Base-by-base conservation (phyloP, 306 rosid genomes). In the Clitoria ternatea region DNA sequence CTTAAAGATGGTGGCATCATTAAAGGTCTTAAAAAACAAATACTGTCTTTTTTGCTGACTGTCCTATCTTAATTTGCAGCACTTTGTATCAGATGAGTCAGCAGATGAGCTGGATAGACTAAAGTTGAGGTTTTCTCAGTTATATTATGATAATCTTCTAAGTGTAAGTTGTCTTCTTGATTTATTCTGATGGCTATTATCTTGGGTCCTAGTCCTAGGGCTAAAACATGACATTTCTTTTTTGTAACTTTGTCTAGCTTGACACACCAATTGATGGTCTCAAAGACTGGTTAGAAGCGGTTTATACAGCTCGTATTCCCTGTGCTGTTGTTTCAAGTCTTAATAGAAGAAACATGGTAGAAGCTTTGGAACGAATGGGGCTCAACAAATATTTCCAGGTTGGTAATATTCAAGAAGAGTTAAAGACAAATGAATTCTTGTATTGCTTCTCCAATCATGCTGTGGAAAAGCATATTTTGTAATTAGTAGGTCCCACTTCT, bases 261-360 rank as follows among this genome's bases (percentile, higher is more conserved):
- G 80, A 85, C 78, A 84, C 77, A 76, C 96, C 99, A 22, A 42
- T 79, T 19, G 97, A 86, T 47, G 99, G 99, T 29, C 75, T 94
- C 77, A 79, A 83, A 76, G 99, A 94, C 69, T 94, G 99, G 99
- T 82, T 94, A 80, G 99, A 91, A 73, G 97, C 97, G 0, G 89
- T 94, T 49, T 73, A 79, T 74, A 91, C 91, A 11, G 97, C 96
- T 61, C 89, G 89, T 24, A 94, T 94, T 66, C 96, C 99, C 40
- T 94, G 99, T 77, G 96, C 99, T 60, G 77, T 94, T 22, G 99
- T 91, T 78, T 94, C 99, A 68, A 94, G 92, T 69, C 91, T 94
- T 71, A 91, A 91, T 87, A 88, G 96, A 71, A 87, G 66, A 91
- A 85, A 75, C 80, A 75, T 94, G 87, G 75, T 84, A 6, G 87